Base-by-base conservation (phyloP, 2,329 filamentous ascomycete species). In the Microdochium bolleyi region DNA sequence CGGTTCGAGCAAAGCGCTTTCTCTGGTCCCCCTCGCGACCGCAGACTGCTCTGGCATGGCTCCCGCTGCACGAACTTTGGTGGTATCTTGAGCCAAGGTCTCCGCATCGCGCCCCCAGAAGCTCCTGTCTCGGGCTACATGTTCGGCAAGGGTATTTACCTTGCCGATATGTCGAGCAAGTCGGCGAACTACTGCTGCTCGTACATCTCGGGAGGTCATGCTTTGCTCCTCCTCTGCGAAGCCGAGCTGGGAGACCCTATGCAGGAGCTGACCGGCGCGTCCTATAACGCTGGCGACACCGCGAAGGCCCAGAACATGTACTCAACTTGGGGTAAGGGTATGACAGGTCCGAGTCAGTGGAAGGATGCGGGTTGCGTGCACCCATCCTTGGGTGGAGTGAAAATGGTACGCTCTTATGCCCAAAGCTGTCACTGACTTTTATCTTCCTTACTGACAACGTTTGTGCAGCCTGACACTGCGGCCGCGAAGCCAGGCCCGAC, bases 141-240 rank as follows among this genome's bases (percentile, higher is more conserved):
- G 87, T 95, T 95, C 59, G 90, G 87, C 53, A 95, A 95, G 68
- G 90, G 90, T 48, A 87, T 95, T 49, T 95, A 95, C 64, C 79
- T 95, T 2, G 89, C 89, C 2, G 89, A 95, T 62, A 91, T 91
- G 77, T 87, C 83, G 0, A 87, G 82, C 64, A 95, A 95, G 70
- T 90, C 86, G 2, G 89, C 89, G 16, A 82, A 82, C 60, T 95
- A 95, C 71, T 94, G 89, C 65, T 78, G 68, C 51, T 65, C 82
- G 0, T 65, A 70, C 57, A 77, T 73, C 55, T 87, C 85, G n/a
- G 80, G 78, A n/a, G 79, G 82, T 21, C 82, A 84, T 22, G 90
- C 84, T 0, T 74, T 96, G 2, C 73, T 95, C 3, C 77, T 96
- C 19, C 83, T 96, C 1, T 95, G 90, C 61, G 90, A 95, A 62